Evolutionary conservation across 371 early-diverging fungal genomes (phyloP), one percentile per base, ranked within the genome.

Genomic region (Apophysomyces elegans): DNA sequence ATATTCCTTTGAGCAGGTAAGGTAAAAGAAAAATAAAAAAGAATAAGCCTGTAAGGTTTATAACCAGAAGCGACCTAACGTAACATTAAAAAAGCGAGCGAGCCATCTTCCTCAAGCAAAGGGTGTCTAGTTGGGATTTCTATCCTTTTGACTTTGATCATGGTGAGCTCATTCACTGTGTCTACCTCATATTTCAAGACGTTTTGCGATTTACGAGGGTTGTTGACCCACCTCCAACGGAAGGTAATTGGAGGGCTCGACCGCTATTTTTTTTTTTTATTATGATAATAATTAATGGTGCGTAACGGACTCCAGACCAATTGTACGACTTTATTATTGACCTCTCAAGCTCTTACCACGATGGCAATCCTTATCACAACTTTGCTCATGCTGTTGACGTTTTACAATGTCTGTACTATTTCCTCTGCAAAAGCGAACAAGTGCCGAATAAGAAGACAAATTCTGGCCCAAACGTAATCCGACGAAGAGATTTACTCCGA

Each of bases 321-420:
- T 66, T 87, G 47, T 86, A 87, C 69, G 77, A 82, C 39, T 86
- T 90, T 70, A 79, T 90, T 18, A 70, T 84, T 43, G 86, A 87
- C 26, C 68, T 90, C 43, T 79, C 84, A 56, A 81, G 81, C 38
- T 81, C 86, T 1, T 92, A 92, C 72, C 89, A 89, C 73, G 82
- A 86, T 32, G 85, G 80, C 59, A 94, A 93, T 70, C 88, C 91
- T 13, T 93, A 93, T 72, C 95, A 95, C 75, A 93, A 93, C 79
- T 91, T 93, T 74, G 84, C 84, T 32, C 95, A 95, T 77, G 93
- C 95, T 2, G 89, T 93, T 11, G 95, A 95, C 72, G 94, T 93
- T n/a, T 75, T 93, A 16, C 95, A 95, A 74, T 86, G 91, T 61
- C 83, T 88, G 5, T 92, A 84, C 64, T 90, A 85, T 73, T 87